Evolutionary conservation across 2,329 filamentous ascomycete genomes (phyloP).

Genomic region (Ceratocystis colombiana): DNA sequence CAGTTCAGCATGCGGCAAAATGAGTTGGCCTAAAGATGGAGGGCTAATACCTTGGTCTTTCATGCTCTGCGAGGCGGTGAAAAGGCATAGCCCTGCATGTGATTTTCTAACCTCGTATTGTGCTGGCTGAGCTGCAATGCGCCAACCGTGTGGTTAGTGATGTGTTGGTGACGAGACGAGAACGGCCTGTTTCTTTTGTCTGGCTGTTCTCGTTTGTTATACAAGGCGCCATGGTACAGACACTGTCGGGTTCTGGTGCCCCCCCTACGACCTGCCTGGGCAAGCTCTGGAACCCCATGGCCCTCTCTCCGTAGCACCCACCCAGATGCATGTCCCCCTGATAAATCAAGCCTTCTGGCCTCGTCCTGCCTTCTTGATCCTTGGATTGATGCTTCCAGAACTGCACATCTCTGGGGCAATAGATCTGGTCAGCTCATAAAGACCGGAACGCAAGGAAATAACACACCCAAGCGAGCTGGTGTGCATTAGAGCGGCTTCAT

Average conservation of each 20-base stretch:
- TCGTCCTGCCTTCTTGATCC: not conserved
- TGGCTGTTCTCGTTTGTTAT: too few species aligned
- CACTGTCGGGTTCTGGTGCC: too few species aligned
- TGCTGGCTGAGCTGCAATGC: not conserved
- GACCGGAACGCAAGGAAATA: not conserved
- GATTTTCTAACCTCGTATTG: conserved; percentile 5
- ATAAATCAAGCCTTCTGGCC: not conserved
- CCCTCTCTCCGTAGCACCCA: not conserved
- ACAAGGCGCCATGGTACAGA: too few species aligned
- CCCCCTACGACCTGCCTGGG: too few species aligned
- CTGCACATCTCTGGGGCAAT: not conserved
- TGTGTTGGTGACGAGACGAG: too few species aligned
- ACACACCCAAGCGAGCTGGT: not conserved
- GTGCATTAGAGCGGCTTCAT: not conserved
- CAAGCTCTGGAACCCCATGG: conserved; percentile 1
- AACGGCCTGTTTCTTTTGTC: too few species aligned
- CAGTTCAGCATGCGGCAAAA: not conserved
- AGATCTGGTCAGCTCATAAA: not conserved
- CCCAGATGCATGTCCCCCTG: conserved; percentile 7
- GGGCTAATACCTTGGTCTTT: not conserved
- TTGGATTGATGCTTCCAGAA: conserved; percentile 1
- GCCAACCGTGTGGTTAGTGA: too few species aligned
- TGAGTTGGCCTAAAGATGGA: not conserved
- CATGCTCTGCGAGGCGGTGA: not conserved
- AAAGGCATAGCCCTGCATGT: not conserved